Base-by-base conservation (phyloP, 2,329 filamentous ascomycete genomes). In the Clonostachys chloroleuca region DNA sequence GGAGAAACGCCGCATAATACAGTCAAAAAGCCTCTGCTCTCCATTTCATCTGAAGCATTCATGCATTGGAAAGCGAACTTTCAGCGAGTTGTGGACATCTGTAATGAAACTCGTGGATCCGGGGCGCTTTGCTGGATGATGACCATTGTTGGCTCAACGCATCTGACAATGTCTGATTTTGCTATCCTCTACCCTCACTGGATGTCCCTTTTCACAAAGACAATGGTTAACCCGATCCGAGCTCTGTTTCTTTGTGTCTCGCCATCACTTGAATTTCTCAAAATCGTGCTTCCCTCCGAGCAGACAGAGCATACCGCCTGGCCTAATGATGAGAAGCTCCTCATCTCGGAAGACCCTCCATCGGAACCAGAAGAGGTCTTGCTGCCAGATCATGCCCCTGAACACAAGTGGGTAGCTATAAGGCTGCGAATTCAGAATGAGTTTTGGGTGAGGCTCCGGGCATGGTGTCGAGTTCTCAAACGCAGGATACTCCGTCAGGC, bases 61-160 rank as follows among this genome's bases (percentile, higher is more conserved):
- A 85, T 85, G 71, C 83, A 86, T 62, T 87, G 83, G 83, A 73
- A 77, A 18, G 69, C 73, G 3, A 87, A 86, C 51, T 84, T 84
- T 56, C 65, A 79, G 39, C 71, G 76, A 35, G 72, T 86, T 10
- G 70, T 76, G 51, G 66, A 69, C 1, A 66, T 87, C 14, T 78
- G 81, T 58, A 64, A 74, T 20, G 81, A 87, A 61, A 77, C 70
- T 5, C 70, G 67, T 37, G 68, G 69, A 10, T 67, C 72, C 9
- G 70, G 70, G 12, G 63, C 63, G 3, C 62, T 68, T 2, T 71
- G 68, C 42, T 80, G 75, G 74, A 73, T 78, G 61, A 61, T 76
- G 57, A 73, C 74, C 24, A 68, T 77, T 44, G 67, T 71, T 36
- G 84, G 84, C 24, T 83, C 81, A 2, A 78, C 86, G 2, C 83